Evolutionary conservation across 1,284 basidiomycete genomes (phyloP).

Genomic region (Dichomitus squalens): DNA sequence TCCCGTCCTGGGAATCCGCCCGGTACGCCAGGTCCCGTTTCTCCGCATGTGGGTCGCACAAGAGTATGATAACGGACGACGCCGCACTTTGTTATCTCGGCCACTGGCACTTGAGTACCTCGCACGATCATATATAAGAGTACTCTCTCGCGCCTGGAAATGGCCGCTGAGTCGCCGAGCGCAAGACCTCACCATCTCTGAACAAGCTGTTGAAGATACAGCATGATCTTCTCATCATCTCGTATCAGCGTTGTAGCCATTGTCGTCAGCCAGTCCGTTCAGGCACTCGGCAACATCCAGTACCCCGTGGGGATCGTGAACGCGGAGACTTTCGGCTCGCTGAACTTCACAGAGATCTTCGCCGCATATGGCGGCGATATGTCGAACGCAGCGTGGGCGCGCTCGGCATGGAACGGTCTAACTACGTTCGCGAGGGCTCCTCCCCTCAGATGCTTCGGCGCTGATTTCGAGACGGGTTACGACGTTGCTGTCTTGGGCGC

Average conservation of each 20-base stretch:
- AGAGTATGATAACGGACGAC: neutral
- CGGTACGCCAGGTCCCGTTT: neutral
- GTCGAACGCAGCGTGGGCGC: slow-evolving; percentile 27
- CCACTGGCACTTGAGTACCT: neutral
- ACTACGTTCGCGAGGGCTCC: slow-evolving; percentile 33
- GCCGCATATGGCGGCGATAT: slow-evolving; percentile 19
- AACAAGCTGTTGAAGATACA: neutral
- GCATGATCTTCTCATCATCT: slow-evolving; percentile 9
- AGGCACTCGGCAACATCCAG: slow-evolving; percentile 12
- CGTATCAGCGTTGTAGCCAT: slow-evolving; percentile 4
- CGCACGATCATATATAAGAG: slow-evolving; percentile 6
- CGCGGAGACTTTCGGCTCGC: slow-evolving; percentile 6
- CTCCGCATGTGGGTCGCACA: neutral
- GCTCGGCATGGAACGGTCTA: slow-evolving; percentile 33
- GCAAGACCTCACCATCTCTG: neutral
- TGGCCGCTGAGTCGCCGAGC: neutral
- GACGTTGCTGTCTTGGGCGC: slow-evolving; percentile 39
- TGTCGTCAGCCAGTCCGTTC: slow-evolving; percentile 4
- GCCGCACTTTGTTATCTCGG: neutral
- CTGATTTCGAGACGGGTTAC: slow-evolving; percentile 28
- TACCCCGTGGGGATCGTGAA: slow-evolving; percentile 16
- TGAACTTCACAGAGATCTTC: slow-evolving; percentile 33
- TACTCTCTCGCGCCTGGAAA: neutral
- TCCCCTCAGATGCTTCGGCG: slow-evolving; percentile 36
- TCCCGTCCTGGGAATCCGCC: neutral